Conservation (phyloP, 1,284 basidiomycete genomes). For the Ceraceosorus bombacis region DNA sequence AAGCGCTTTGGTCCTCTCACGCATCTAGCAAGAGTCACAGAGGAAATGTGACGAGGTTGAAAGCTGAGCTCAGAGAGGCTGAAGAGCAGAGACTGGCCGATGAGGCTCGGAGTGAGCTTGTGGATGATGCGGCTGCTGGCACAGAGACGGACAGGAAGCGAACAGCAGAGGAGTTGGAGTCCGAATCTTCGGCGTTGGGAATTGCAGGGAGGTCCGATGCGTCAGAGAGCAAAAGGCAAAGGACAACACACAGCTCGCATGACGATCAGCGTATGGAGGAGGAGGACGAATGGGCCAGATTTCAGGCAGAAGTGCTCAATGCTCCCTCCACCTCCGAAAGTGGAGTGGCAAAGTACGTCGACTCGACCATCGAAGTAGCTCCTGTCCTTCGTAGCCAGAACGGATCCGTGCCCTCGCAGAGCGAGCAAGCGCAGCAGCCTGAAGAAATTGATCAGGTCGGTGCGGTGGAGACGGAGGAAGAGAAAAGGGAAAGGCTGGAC, state of each 20-base stretch:
- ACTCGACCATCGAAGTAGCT: constrained; percentile 10
- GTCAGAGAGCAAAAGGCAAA: not conserved
- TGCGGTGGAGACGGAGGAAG: constrained; percentile 9
- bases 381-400: constrained; percentile 2
- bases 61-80: not conserved
- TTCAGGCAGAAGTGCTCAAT: constrained; percentile 4
- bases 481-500: constrained; percentile 2
- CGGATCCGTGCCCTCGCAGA: too few species aligned
- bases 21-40: constrained; percentile 6
- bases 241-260: not conserved
- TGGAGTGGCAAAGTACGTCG: not conserved
- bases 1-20: constrained; percentile 5
- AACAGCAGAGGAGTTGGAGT: not conserved
- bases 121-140: not conserved
- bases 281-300: constrained; percentile 3
- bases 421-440: not conserved
- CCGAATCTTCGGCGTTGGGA: not conserved
- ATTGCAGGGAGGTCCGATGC: not conserved
- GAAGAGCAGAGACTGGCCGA: not conserved
- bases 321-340: not conserved
- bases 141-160: not conserved
- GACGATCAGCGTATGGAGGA: not conserved
- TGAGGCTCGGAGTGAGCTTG: not conserved
- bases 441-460: not conserved
- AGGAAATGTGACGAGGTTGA: not conserved